Percentiles rank a stretch among this genome's conserved stretches.
These are phyloP conservation scores for Malus fusca DNA, from an alignment of 306 rosid species.

Conservation along the genomic window DNA sequence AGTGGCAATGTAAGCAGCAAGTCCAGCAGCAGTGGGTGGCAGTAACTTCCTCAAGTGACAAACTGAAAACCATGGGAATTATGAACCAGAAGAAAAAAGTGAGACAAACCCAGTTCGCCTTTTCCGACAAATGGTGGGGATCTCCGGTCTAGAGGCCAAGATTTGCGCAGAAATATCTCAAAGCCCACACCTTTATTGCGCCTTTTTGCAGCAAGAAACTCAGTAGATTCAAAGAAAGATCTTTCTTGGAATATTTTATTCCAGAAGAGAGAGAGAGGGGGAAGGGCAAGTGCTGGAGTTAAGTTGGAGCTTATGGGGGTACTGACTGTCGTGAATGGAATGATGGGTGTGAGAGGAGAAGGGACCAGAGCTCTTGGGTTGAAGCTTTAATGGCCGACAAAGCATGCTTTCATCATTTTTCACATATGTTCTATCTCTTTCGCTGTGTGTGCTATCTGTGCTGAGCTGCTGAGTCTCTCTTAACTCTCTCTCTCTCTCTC, in stretches of 20 bases:
- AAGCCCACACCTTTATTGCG: background rate
- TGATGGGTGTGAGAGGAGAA: constrained; percentile 19
- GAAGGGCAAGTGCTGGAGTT: background rate
- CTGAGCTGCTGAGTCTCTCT: constrained; percentile 7
- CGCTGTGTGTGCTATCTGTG: constrained; percentile 11
- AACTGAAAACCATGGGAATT: constrained; percentile 29
- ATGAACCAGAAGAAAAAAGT: constrained; percentile 27
- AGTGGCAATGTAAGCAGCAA: constrained; percentile 42
- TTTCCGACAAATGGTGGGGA: constrained; percentile 40
- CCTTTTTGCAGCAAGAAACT: constrained; percentile 9
- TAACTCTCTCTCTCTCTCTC: background rate
- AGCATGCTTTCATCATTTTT: constrained; percentile 48
- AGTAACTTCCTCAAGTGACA: constrained; percentile 32
- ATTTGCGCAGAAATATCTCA: constrained; percentile 26
- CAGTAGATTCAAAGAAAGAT: constrained; percentile 22
- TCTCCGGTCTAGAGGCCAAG: constrained; percentile 39
- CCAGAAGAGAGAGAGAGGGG: background rate
- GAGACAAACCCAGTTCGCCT: constrained; percentile 33
- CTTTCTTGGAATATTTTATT: constrained; percentile 14
- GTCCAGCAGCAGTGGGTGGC: constrained; percentile 34
- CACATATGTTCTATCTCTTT: constrained; percentile 17
- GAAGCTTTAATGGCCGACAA: constrained; percentile 75
- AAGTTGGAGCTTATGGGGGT: background rate
- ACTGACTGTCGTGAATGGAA: constrained; percentile 10
- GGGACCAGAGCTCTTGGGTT: constrained; percentile 19